Conservation (phyloP, 345 rosid species). For the Eucalyptus polyanthemos region DNA sequence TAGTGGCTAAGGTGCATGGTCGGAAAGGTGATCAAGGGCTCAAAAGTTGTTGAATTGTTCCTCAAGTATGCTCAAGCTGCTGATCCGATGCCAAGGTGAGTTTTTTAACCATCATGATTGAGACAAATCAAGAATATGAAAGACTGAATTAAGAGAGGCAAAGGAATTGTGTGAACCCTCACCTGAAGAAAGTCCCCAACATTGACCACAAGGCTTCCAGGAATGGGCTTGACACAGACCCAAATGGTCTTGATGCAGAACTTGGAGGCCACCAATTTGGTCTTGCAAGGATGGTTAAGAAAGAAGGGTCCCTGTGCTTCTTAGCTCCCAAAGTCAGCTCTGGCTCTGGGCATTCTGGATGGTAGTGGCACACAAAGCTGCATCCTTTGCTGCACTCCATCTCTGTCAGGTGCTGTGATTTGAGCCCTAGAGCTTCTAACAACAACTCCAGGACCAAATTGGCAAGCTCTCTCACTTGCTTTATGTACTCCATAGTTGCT, state of each 20-base stretch:
- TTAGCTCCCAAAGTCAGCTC: slow-evolving; percentile 14
- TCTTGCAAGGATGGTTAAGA: slow-evolving; percentile 35
- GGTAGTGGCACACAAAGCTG: slow-evolving; percentile 15
- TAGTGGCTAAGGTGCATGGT: not conserved
- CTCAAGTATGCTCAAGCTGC: rapidly evolving
- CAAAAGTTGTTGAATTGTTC: not conserved
- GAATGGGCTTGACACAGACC: slow-evolving; percentile 14
- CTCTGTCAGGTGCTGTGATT: slow-evolving; percentile 2
- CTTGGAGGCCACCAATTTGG: slow-evolving; percentile 30
- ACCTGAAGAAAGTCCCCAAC: slow-evolving; percentile 15
- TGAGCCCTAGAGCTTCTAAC: slow-evolving; percentile 27
- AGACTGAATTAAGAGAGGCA: not conserved
- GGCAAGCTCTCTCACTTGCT: not conserved
- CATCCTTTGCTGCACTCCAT: slow-evolving; percentile 2
- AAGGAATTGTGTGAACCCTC: not conserved
- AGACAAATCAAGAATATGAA: not conserved
- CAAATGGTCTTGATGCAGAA: slow-evolving; percentile 25
- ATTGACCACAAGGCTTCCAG: slow-evolving; percentile 8
- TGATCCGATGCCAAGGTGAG: not conserved
- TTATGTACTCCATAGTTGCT: not conserved
- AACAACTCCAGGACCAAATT: slow-evolving; percentile 6
- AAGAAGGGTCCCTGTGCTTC: slow-evolving; percentile 9
- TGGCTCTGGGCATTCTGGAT: slow-evolving; percentile 34
- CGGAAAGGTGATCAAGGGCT: not conserved
- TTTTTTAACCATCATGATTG: not conserved